Base-by-base conservation (phyloP, 2,329 filamentous ascomycete genomes). In the Trichoderma atrobrunneum region DNA sequence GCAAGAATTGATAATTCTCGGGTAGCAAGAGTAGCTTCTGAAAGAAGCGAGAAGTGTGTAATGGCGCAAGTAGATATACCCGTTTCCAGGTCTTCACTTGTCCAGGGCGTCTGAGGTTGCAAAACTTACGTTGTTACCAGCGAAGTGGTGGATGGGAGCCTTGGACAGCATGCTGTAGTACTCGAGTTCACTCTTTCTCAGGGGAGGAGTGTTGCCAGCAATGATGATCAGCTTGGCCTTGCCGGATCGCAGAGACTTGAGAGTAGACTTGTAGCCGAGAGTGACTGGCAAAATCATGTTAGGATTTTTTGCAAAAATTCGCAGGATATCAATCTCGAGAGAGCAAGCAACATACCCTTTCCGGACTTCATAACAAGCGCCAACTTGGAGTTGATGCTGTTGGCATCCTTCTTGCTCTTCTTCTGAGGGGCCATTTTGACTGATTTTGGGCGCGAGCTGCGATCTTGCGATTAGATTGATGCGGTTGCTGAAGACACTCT, bases 151-250 rank as follows among this genome's bases (percentile, higher is more conserved):
- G 81, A 98, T 95, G 77, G 92, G 91, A 80, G 92, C 93, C 91
- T 98, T 97, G 84, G 91, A 91, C 81, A 97, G 86, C 93, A 96
- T 96, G 84, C 90, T 90, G 88, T 95, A 94, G 88, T 93, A 98
- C 88, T 98, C 95, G 76, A 98, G 91, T 89, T 98, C 95, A 81
- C 90, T 93, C 92, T 98, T 99, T 85, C 95, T 92, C 81, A 99
- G 93, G 85, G 96, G 96, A 82, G 95, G 95, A 78, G 95, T 97
- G 90, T 99, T 98, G 87, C 93, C 94, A 79, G 83, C 81, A 73
- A 97, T 97, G 87, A 97, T 94, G 84, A 98, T 93, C 78, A 98
- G 91, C 93, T 98, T 98, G 85, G 96, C 96, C 92, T 98, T 98
- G 86, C 95, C 95, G 79, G 91, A 92, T 81, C 95, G 93, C 79